Evolutionary conservation across 345 rosid species (phyloP), one percentile per base, ranked within the genome.

Genomic region (Gossypium sturtianum): DNA sequence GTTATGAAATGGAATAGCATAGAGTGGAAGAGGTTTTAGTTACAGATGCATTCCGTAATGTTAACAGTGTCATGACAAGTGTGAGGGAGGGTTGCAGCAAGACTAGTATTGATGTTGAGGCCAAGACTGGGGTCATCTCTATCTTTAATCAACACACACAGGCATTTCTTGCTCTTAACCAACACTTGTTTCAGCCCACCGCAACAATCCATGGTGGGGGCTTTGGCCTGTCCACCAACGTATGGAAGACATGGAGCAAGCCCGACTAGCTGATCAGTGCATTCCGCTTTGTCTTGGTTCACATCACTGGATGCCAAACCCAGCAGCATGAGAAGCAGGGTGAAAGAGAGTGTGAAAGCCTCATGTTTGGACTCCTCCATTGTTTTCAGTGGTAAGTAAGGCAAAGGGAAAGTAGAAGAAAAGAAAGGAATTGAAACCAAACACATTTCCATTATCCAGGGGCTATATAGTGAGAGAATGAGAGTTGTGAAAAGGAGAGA

Each of bases 181-280:
- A 92, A 66, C 49, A 90, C 90, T 59, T 82, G 84, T 45, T 83
- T 84, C 12, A 94, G 80, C 12, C 97, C 97, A 2, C 71, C 66
- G 82, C 98, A 94, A 66, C 98, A 94, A 54, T 90, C 97, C 4
- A 77, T 29, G 20, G 94, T 83, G 0, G 97, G 98, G 34, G 83
- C 78, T 72, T 84, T 89, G 2, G 89, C 80, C 0, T 82, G 65
- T 3, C 94, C 94, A 22, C 97, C 87, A 7, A 87, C 97, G 16
- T 87, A 94, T 2, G 94, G 84, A n/a, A 94, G 83, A 57, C 97
- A 94, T 0, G 93, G 58, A 13, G 93, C 80, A 2, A 94, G 83
- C 25, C 85, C 83, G 7, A 84, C 66, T 12, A 94, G 73, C 61
- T 90, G 86, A 74, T 67, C 34, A 1, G 87, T 66, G 61, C 98